Base-by-base conservation (phyloP, 2,329 filamentous ascomycete species). In the Purpureocillium takamizusanense region DNA sequence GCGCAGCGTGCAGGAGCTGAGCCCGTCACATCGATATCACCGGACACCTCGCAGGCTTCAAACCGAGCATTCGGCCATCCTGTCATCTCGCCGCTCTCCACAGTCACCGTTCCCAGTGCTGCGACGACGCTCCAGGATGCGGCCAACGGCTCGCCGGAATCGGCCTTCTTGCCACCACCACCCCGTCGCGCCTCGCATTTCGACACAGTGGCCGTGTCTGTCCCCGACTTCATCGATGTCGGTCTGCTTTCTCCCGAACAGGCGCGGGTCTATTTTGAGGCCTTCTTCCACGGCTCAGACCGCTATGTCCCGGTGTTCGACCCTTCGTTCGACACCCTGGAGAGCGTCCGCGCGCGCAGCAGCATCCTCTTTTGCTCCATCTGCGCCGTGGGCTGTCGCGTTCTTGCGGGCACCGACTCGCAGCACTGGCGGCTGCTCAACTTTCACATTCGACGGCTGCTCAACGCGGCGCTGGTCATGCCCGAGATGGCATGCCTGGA, bases 351-450 rank as follows among this genome's bases (percentile, higher is more conserved):
- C 13, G 49, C 54, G 8, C 59, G 71, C 11, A 74, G 69, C 38
- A 60, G 62, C 3, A 62, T 75, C 13, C 55, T 76, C 0, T 66
- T 76, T 35, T 68, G 72, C 44, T 60, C 65, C 2, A 69, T 76
- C 7, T 67, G 71, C 39, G 66, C 68, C 2, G 63, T 73, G 17
- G 72, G 72, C 3, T 72, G 68, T 45, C 65, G 69, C 11, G 63
- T 68, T 3, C 46, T 57, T 12, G 48, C 52, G 38, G 66, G 65
- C 4, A 58, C 60, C 9, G 54, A 59, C 14, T 65, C 64, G 1
- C 40, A 53, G 0, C 52, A 51, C 12, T 67, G 61, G 45, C 63
- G 67, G 39, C 42, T 69, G n/a, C 51, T 70, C 7, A 58, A 64
- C 34, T 60, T 63, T 5, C 61, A 67, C 33, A 56, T 65, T 4